These are phyloP conservation scores for Candida maris DNA, from an alignment of 805 yeast species.

Conservation along the genomic window DNA sequence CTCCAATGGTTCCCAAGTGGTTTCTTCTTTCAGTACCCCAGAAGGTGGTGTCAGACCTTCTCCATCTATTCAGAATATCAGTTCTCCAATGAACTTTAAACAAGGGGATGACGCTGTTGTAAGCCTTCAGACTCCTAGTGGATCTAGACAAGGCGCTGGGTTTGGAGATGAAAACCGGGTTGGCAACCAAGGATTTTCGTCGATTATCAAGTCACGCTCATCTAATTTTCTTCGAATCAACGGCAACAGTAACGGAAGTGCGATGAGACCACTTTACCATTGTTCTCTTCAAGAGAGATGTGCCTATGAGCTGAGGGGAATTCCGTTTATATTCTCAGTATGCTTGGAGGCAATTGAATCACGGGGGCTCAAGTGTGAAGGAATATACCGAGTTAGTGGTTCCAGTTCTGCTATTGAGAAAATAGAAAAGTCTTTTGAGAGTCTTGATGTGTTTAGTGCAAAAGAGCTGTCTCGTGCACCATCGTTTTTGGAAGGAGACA, in stretches of 20 bases:
- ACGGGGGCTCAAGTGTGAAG: constrained; percentile 71
- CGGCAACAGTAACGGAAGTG: constrained; percentile 11
- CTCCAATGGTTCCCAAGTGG: constrained; percentile 6
- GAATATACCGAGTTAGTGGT: constrained; percentile 88
- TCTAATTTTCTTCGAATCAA: constrained; percentile 38
- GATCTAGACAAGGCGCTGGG: constrained; percentile 1
- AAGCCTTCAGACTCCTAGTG: constrained; percentile 2
- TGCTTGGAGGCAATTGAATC: constrained; percentile 76
- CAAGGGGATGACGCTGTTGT: constrained; percentile 25
- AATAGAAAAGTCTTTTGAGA: constrained; percentile 34
- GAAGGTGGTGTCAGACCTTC: constrained; percentile 10
- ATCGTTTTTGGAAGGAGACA: constrained; percentile 44
- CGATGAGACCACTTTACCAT: constrained; percentile 31
- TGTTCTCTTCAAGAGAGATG: constrained; percentile 63
- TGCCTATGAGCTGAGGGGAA: constrained; percentile 51
- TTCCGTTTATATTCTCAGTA: constrained; percentile 69
- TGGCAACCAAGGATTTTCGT: constrained; percentile 10
- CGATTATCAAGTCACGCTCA: constrained; percentile 43
- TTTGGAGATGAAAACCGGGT: constrained; percentile 10
- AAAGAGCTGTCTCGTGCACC: constrained; percentile 25
- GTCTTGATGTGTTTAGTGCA: constrained; percentile 30
- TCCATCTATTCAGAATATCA: constrained; percentile 22
- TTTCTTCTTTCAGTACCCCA: too few relatives aligned
- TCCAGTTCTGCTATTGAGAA: constrained; percentile 61
- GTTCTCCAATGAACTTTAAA: constrained; percentile 31